Percentiles rank a stretch among this genome's conserved stretches.
Conservation (phyloP, 179 eudicot species). For the Silene noctiflora region DNA sequence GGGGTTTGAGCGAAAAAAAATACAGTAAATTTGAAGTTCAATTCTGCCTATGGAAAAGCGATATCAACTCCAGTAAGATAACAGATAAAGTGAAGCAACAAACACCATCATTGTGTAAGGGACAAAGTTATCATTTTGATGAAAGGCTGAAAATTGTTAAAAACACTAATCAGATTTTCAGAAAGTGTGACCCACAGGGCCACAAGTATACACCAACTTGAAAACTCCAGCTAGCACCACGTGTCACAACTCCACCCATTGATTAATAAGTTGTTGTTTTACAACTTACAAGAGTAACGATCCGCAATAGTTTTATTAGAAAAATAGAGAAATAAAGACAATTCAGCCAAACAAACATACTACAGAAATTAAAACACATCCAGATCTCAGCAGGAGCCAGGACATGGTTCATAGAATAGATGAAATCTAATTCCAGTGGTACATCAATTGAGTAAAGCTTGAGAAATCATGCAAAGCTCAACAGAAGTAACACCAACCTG, state of each 20-base stretch:
- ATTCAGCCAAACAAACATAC: neutral
- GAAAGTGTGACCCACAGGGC: neutral
- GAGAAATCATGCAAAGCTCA: neutral
- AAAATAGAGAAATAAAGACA: neutral
- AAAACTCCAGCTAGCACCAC: neutral
- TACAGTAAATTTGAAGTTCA: neutral
- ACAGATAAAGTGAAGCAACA: neutral
- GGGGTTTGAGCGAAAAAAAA: neutral
- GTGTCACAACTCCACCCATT: neutral
- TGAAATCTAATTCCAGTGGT: no score
- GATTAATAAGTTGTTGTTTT: neutral
- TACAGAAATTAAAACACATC: neutral
- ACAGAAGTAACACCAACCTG: conserved; percentile 53
- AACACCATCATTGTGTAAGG: neutral
- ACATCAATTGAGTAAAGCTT: neutral
- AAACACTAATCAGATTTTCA: neutral
- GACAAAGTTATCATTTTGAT: neutral
- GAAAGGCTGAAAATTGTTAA: neutral
- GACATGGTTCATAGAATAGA: no score
- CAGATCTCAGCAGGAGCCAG: neutral
- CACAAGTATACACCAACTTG: neutral
- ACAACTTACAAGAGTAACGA: neutral
- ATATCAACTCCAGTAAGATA: neutral
- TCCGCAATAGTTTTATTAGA: neutral
- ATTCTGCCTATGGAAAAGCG: neutral